phyloP scores from a whole-genome alignment of 2,329 filamentous ascomycete genomes.

The Chrysoporthe austroafricana region DNA sequence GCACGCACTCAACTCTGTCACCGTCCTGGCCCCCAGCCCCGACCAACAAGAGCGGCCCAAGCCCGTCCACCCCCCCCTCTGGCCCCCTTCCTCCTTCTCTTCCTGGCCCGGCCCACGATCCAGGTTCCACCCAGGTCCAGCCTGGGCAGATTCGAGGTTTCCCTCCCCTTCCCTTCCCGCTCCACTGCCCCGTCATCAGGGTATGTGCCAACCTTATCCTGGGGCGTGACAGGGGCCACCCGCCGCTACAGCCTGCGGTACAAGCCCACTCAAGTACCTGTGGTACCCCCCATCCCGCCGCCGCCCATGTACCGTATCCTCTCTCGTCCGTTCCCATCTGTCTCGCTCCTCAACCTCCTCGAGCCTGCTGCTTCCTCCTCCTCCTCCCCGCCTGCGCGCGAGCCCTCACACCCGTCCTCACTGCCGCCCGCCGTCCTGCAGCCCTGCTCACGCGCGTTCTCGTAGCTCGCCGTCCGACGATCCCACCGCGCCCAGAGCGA shows the following conservation, averaged over 20 bases:
- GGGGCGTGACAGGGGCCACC: conserved; percentile 6
- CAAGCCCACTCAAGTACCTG: conserved; percentile 22
- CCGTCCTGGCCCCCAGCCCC: not conserved
- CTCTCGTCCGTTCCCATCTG: conserved; percentile 25
- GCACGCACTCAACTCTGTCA: conserved; percentile 7
- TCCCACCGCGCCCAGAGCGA: not conserved
- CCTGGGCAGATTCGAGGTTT: not conserved
- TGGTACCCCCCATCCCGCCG: conserved; percentile 15
- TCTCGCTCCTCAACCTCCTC: conserved; percentile 17
- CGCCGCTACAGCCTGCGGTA: not conserved
- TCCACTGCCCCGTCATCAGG: conserved; percentile 5
- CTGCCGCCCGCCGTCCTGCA: not conserved
- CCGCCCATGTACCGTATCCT: conserved; percentile 24
- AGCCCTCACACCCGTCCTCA: not conserved
- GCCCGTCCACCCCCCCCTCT: not conserved
- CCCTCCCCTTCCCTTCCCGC: conserved; percentile 16
- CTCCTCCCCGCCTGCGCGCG: conserved; percentile 24
- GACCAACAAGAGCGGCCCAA: not conserved
- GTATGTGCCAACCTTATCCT: conserved; percentile 27
- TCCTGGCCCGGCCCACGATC: conserved; percentile 13
- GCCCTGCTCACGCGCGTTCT: not conserved
- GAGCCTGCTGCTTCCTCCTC: conserved; percentile 11
- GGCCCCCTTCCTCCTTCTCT: conserved; percentile 13
- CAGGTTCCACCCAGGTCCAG: conserved; percentile 2
- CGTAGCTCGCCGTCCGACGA: not conserved